Evolutionary conservation across 805 yeast genomes (phyloP), one percentile per base, ranked within the genome.

Genomic region (Blastobotrys robertii): DNA sequence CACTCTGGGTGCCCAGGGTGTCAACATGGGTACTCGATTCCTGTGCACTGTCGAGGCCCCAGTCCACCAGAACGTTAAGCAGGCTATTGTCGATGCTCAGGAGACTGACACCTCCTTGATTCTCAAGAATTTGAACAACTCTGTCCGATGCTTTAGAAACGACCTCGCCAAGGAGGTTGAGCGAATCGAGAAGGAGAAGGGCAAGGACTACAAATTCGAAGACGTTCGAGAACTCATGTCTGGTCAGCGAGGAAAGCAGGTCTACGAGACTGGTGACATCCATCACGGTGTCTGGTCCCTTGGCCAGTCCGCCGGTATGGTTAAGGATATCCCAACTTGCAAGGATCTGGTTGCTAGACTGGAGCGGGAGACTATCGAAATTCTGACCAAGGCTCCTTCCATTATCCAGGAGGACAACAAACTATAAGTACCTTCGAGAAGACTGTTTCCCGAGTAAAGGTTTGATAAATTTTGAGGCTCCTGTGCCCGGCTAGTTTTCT

Each of bases 1-100:
- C 28, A 53, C 59, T 1, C 47, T 58, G 19, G 63, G 63, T 8
- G 63, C 63, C 4, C 40, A 29, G 13, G 51, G 50, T 5, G 59
- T 57, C 38, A 58, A 56, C 45, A 58, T 58, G 63, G 63, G 63
- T 13, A 54, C 63, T 9, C 56, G 64, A 33, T 56, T 57, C 49
- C 35, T 59, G 48, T 49, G 55, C 32, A 59, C 64, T 7, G 51
- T 39, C 4, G 64, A 59, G 41, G 51, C 61, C 9, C 62, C 63
- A 11, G 44, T 59, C 28, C 64, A 50, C 42, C 42, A 42, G 22
- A 49, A 44, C 30, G 52, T 52, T 37, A 52, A 52, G 46, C 38
- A 45, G 43, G 53, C 53, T 12, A 47, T 49, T 36, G 52, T 50
- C 15, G 45, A 43, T 19, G 52, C 46, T 34, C 43, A 43, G 31